Evolutionary conservation across 1,139 yeast genomes (phyloP), one percentile per base, ranked within the genome.

Genomic region (Geotrichum candidum): DNA sequence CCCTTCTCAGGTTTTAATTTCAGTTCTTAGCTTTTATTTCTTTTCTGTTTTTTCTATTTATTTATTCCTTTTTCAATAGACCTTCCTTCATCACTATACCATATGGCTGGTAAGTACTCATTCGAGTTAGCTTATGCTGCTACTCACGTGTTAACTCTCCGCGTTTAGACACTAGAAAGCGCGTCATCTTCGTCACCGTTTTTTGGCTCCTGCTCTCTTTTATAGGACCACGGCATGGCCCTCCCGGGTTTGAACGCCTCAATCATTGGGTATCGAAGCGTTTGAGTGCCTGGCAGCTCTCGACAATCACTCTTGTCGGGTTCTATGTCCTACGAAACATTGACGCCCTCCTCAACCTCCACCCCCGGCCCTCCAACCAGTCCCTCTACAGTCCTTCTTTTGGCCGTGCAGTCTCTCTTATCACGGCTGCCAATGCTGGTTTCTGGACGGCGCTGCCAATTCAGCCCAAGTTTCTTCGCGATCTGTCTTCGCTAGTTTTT

Each of bases 371-470:
- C 11, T 59, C 66, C n/a, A 54, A 58, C 25, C 65, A 65, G 41
- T 57, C 62, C 45, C 58, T 64, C 41, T 65, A 65, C 54, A 61
- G 63, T 15, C 61, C 60, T 4, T 45, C 58, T 27, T 65, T 64
- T 56, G 65, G 65, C n/a, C 60, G 64, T 23, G 66, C 66, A 25
- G 64, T 57, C 11, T 35, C 35, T 4, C 54, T 64, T 27, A 62
- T 65, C 51, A 65, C 66, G 13, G 67, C 67, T 15, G 56, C 51
- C 15, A 65, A 62, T 31, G 67, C 67, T 15, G 67, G 67, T 5
- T 65, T 59, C 50, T 63, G 67, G 67, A 65, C 67, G 22, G 67
- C 67, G 11, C 52, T 63, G 38, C 65, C 66, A 18, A 56, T 65
- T 31, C 53, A 59, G 11, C 65, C 65, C 41, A 64, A 62, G 52